Conservation (phyloP, 306 rosid genomes). For the Hippophae tibetana region DNA sequence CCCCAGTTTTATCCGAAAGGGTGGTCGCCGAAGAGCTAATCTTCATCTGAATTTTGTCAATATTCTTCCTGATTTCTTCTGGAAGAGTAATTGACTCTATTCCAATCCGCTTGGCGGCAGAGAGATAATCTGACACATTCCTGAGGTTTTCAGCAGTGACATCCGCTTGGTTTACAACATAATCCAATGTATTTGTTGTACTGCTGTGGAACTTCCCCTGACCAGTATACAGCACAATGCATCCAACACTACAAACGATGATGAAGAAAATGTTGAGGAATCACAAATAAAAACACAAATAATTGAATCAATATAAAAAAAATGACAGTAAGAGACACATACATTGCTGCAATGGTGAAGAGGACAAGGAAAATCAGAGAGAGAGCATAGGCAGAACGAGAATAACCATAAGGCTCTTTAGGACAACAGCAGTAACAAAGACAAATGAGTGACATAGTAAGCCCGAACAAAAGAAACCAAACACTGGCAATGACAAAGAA, state of each 20-base stretch:
- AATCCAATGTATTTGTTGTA: constrained; percentile 43
- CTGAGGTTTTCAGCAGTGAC: constrained; percentile 34
- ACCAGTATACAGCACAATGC: constrained; percentile 46
- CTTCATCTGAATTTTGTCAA: constrained; percentile 38
- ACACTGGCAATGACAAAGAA: constrained; percentile 40
- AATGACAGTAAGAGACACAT: neutral
- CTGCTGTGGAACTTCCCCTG: constrained; percentile 59
- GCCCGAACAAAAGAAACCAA: constrained; percentile 46
- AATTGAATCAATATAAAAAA: neutral
- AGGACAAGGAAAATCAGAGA: constrained; percentile 28
- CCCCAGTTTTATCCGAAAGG: constrained; percentile 39
- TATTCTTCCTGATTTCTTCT: constrained; percentile 34
- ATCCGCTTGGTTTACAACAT: constrained; percentile 54
- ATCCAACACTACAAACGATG: constrained; percentile 32
- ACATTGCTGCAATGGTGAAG: constrained; percentile 39
- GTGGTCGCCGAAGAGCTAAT: constrained; percentile 41
- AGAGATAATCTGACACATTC: constrained; percentile 51
- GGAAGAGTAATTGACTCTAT: constrained; percentile 51
- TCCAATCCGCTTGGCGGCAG: constrained; percentile 56
- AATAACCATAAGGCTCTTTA: constrained; percentile 13
- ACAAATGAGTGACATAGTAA: constrained; percentile 26
- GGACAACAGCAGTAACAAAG: constrained; percentile 24
- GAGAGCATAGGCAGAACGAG: constrained; percentile 19
- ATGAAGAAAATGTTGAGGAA: neutral
- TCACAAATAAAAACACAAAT: neutral